Evolutionary conservation across 2,329 filamentous ascomycete genomes (phyloP).

Genomic region (Paecilomyces formosus): DNA sequence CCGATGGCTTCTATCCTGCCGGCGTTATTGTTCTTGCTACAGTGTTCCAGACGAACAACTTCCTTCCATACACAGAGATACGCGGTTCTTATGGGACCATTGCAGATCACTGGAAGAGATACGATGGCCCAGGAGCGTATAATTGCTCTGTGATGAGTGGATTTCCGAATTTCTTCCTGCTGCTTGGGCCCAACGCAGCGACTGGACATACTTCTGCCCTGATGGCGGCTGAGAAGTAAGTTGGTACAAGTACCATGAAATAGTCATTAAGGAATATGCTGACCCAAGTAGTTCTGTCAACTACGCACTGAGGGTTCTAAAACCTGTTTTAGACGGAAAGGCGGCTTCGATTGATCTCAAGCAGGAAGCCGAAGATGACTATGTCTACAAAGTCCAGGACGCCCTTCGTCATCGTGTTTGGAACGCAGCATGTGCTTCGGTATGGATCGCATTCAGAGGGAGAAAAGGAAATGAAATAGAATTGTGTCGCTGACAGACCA

Average conservation of each 20-base stretch:
- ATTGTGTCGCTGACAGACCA: too few relatives aligned
- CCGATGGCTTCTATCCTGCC: slow-evolving; percentile 42
- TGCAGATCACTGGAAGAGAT: slow-evolving; percentile 49
- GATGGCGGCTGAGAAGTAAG: slow-evolving; percentile 50
- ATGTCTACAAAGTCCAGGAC: slow-evolving; percentile 41
- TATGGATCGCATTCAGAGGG: slow-evolving; percentile 22
- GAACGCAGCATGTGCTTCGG: slow-evolving; percentile 41
- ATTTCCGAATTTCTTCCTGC: slow-evolving; percentile 60
- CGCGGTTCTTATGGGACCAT: slow-evolving; percentile 44
- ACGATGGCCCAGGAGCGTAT: slow-evolving; percentile 56
- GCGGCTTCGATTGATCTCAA: slow-evolving; percentile 42
- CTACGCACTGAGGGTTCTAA: slow-evolving; percentile 53
- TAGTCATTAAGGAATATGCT: too few relatives aligned
- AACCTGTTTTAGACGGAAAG: slow-evolving; percentile 43
- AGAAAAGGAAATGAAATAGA: too few relatives aligned
- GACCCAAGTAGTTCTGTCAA: slow-evolving; percentile 38
- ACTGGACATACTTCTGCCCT: slow-evolving; percentile 57
- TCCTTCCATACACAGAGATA: slow-evolving; percentile 48
- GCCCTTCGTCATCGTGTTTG: slow-evolving; percentile 42
- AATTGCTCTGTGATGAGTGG: slow-evolving; percentile 50
- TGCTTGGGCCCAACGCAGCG: slow-evolving; percentile 56
- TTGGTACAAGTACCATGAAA: too few relatives aligned
- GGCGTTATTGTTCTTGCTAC: slow-evolving; percentile 57
- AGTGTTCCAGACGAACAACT: slow-evolving; percentile 52
- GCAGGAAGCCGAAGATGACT: slow-evolving; percentile 40